phyloP scores from a whole-genome alignment of 1,284 basidiomycete genomes.

The Testicularia cyperi region DNA sequence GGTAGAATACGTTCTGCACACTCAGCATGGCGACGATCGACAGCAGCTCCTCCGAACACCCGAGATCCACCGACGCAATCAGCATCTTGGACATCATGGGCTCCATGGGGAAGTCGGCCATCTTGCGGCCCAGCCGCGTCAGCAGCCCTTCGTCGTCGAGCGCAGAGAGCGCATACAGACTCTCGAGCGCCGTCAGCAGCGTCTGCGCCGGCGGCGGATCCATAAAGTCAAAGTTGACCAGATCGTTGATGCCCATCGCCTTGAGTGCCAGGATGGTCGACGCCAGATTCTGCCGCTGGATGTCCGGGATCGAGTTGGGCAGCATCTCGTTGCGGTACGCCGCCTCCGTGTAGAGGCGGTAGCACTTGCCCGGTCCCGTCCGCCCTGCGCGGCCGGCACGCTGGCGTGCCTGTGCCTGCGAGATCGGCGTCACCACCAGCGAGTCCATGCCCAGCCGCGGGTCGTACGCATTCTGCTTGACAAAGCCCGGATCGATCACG shows the following conservation, averaged over 20 bases:
- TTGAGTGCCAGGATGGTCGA: constrained; percentile 93
- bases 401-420: constrained; percentile 95
- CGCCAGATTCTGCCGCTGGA: constrained; percentile 90
- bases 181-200: constrained; percentile 89
- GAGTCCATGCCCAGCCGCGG: constrained; percentile 97
- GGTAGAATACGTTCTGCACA: constrained; percentile 93
- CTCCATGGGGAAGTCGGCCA: constrained; percentile 99
- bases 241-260: constrained; percentile 97
- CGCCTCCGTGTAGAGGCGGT: constrained; percentile 94
- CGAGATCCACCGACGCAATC: constrained; percentile 90
- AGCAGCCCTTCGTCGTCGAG: constrained; percentile 94
- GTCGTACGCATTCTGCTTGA: constrained; percentile 98
- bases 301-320: constrained; percentile 95
- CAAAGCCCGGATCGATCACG: constrained; percentile 95
- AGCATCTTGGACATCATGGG: constrained; percentile 96
- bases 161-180: constrained; percentile 89
- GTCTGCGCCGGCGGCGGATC: constrained; percentile 96
- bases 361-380: constrained; percentile 97
- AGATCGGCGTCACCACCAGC: constrained; percentile 95
- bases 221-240: constrained; percentile 99
- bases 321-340: constrained; percentile 98
- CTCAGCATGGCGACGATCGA: constrained; percentile 97
- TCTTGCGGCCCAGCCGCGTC: constrained; percentile 90
- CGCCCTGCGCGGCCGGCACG: constrained; percentile 92
- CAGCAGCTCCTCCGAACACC: constrained; percentile 94